Conservation (phyloP, 2,329 filamentous ascomycete genomes). For the Epichloe uncinata region DNA sequence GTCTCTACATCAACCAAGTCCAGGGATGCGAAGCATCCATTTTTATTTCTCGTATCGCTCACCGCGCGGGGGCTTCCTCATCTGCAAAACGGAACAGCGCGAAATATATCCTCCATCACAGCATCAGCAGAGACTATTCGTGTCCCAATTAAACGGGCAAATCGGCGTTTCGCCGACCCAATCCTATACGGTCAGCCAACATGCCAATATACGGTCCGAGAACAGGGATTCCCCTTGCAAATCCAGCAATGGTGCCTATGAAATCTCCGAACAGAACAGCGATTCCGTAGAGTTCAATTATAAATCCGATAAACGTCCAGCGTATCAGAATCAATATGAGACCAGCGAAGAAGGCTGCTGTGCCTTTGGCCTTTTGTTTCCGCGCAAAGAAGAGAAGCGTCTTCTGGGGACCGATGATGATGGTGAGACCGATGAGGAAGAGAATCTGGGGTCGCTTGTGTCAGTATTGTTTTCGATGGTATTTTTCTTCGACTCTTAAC, state of each 20-base stretch:
- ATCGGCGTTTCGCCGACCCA: slow-evolving; percentile 60
- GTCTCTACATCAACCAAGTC: background rate
- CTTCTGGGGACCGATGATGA: slow-evolving; percentile 88
- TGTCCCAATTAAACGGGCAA: slow-evolving; percentile 50
- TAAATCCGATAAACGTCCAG: slow-evolving; percentile 86
- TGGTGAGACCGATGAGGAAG: slow-evolving; percentile 89
- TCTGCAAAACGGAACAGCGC: background rate
- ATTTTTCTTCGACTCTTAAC: slow-evolving; percentile 2
- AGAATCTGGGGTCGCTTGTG: slow-evolving; percentile 54
- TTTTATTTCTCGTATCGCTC: background rate
- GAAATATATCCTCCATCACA: background rate
- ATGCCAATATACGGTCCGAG: slow-evolving; percentile 76
- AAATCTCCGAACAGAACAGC: slow-evolving; percentile 93
- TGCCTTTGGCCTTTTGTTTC: slow-evolving; percentile 84
- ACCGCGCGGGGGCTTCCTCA: background rate
- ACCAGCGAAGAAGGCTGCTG: slow-evolving; percentile 72
- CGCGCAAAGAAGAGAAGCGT: slow-evolving; percentile 91
- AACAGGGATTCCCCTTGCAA: slow-evolving; percentile 68
- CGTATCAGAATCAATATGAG: slow-evolving; percentile 74
- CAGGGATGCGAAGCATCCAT: background rate
- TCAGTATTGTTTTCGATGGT: slow-evolving; percentile 4
- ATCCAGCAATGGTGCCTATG: slow-evolving; percentile 78
- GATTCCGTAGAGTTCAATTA: slow-evolving; percentile 86
- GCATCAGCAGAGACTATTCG: background rate
- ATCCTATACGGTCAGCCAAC: slow-evolving; percentile 55